Percentiles rank a stretch among this genome's conserved stretches.
Evolutionary conservation across 2,329 filamentous ascomycete species (phyloP).

Genomic region (Penicillium sp.): DNA sequence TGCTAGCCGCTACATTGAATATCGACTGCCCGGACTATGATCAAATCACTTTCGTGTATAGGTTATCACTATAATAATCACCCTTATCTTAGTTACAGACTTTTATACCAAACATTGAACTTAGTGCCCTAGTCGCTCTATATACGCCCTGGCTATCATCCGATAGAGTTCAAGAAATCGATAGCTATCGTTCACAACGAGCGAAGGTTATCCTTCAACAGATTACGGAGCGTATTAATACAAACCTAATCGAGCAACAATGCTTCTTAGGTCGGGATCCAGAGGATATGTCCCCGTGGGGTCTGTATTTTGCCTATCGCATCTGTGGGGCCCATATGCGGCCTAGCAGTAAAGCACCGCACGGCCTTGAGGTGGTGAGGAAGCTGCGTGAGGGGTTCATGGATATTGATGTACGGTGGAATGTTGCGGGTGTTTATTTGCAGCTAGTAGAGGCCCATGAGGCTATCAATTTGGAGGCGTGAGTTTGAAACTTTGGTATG

Average conservation of each 20-base stretch:
- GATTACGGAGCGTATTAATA: constrained; percentile 5
- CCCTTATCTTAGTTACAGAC: too few relatives aligned
- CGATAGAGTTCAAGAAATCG: background rate
- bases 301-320: constrained; percentile 26
- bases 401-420: constrained; percentile 16
- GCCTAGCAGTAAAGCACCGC: background rate
- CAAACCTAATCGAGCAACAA: constrained; percentile 16
- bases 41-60: constrained; percentile 28
- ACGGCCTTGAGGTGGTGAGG: background rate
- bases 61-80: constrained; percentile 5
- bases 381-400: constrained; percentile 11
- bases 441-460: constrained; percentile 12
- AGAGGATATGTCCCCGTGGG: constrained; percentile 24
- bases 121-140: background rate
- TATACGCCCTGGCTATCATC: background rate
- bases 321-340: constrained; percentile 17
- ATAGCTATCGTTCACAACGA: background rate
- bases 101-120: too few relatives aligned
- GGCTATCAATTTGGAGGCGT: background rate
- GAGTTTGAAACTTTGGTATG: background rate
- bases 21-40: constrained; percentile 19
- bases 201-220: background rate
- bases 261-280: constrained; percentile 22
- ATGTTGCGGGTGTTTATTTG: constrained; percentile 19
- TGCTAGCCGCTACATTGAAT: constrained; percentile 21